Base-by-base conservation (phyloP, 148 eudicot genomes). In the Persicaria maculosa region DNA sequence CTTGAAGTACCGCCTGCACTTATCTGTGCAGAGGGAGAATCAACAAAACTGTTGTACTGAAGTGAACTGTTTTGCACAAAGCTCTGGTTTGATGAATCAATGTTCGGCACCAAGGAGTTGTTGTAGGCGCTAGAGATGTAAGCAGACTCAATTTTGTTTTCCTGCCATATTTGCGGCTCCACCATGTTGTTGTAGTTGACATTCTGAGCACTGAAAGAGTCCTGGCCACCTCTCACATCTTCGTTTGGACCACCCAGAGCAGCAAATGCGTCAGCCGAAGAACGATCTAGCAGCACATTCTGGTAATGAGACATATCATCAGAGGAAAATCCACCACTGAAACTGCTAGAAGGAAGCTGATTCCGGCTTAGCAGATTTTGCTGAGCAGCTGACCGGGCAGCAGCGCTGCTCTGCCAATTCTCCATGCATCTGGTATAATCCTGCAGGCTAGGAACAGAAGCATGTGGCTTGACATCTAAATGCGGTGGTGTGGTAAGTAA, bases 31-130 rank as follows among this genome's bases (percentile, higher is more conserved):
- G 19, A 45, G 6, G 70, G 46, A 65, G 70, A 65, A 43, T 65
- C 70, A 36, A 65, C 40, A 70, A 79, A 88, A 77, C 77, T 6
- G 17, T 77, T 20, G 36, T 74, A 59, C 44, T 88, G 72, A 67
- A 77, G 45, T 11, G 73, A 75, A 6, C 79, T 82, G 77, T 77
- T 87, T 31, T 83, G 74, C 50, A 76, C 81, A 67, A 74, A 14
- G 74, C 59, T 72, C 44, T 82, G 86, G 71, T 73, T 72, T 22
- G 76, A 79, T 15, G 80, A 81, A 46, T 78, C 68, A 22, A 19
- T 54, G 58, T 76, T 16, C 40, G 83, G 75, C 72, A 74, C 58
- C 46, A 75, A 54, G 72, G 87, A 1, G 31, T 64, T 64, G 46
- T 65, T 65, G 15, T 65, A 65, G 46, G 47, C 17, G 43, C 31